Conservation (phyloP, 257 asterid species). For the Nicotiana benthamiana region DNA sequence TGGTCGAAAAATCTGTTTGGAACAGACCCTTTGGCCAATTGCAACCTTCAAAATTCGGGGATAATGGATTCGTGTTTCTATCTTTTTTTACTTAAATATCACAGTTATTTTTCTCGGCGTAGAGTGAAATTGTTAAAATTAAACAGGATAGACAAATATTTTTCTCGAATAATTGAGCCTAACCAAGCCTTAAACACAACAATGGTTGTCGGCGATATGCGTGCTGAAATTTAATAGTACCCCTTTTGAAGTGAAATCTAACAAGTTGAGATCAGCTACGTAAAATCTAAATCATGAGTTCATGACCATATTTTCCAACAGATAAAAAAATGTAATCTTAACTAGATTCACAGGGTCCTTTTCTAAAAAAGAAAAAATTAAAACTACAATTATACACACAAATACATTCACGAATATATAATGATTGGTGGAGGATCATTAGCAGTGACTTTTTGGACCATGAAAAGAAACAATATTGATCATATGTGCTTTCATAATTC, state of each 20-base stretch:
- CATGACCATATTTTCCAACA: background rate
- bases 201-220: too few relatives aligned
- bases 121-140: background rate
- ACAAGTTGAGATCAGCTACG: background rate
- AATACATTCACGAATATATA: background rate
- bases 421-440: background rate
- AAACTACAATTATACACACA: too few relatives aligned
- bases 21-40: too few relatives aligned
- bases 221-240: too few relatives aligned
- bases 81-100: too few relatives aligned
- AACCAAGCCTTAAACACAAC: background rate
- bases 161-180: background rate
- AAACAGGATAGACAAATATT: background rate
- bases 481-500: constrained; percentile 18
- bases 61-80: too few relatives aligned
- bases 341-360: too few relatives aligned
- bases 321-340: background rate
- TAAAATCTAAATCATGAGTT: background rate
- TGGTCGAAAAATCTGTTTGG: too few relatives aligned
- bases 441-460: constrained; percentile 6
- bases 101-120: too few relatives aligned
- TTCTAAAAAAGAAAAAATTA: too few relatives aligned
- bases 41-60: too few relatives aligned
- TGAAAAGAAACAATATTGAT: constrained; percentile 6
- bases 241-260: too few relatives aligned